A percentile compares a stretch with the other conserved stretches of the same genome.
These are phyloP conservation scores for Paxillus rubicundulus DNA, from an alignment of 768 basidiomycete species.

Conservation along the genomic window DNA sequence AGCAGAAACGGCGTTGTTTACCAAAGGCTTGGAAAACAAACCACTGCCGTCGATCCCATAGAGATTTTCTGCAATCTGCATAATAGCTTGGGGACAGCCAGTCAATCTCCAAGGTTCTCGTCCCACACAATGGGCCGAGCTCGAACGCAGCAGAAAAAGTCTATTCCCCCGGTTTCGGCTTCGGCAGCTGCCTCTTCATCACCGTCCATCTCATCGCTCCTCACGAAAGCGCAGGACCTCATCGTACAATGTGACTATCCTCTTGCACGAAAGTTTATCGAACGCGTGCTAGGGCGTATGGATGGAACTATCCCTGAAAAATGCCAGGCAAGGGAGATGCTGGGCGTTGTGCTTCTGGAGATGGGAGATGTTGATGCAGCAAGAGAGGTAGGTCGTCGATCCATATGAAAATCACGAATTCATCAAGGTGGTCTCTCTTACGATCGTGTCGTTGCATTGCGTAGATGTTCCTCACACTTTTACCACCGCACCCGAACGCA, in stretches of 20 bases:
- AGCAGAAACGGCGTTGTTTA: conserved; percentile 4
- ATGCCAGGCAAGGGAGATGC: conserved; percentile 72
- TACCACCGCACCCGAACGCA: conserved; percentile 61
- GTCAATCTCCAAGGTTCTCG: background rate
- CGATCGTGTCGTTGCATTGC: background rate
- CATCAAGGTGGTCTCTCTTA: background rate
- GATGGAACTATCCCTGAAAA: conserved; percentile 42
- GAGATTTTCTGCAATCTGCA: background rate
- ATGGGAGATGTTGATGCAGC: conserved; percentile 73
- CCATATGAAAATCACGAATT: background rate
- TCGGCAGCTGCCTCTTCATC: conserved; percentile 15
- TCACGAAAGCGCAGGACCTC: conserved; percentile 78
- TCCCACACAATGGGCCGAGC: conserved; percentile 50
- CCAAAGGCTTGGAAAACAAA: conserved; percentile 16
- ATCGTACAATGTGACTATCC: conserved; percentile 84
- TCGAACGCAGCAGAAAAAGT: conserved; percentile 40
- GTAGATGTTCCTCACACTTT: conserved; percentile 59
- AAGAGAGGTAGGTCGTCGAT: conserved; percentile 49
- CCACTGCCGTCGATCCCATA: conserved; percentile 1
- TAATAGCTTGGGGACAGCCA: too few species aligned
- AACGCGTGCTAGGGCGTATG: conserved; percentile 64
- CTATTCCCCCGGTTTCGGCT: conserved; percentile 17
- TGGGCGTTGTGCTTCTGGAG: conserved; percentile 78
- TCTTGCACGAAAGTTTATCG: conserved; percentile 70
- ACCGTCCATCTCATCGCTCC: conserved; percentile 52